A percentile compares a stretch with the other conserved stretches of the same genome.
Evolutionary conservation across 2,329 filamentous ascomycete genomes (phyloP).

Genomic region (Graphilbum sp.): DNA sequence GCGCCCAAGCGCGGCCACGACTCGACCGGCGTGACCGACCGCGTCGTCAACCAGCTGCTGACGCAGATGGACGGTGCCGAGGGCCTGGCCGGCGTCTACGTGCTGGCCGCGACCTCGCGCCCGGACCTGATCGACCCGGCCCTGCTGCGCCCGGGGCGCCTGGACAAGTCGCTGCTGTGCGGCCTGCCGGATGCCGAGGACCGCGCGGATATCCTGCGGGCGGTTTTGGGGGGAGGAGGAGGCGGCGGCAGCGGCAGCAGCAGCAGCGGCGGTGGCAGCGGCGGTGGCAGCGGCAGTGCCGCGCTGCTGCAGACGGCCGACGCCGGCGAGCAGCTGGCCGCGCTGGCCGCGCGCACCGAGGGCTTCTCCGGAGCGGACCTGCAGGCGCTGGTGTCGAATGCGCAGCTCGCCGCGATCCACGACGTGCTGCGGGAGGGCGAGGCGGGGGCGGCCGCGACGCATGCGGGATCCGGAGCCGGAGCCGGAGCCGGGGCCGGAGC

Average conservation of each 20-base stretch:
- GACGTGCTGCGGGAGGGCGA: conserved; percentile 44
- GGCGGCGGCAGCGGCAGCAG: no score
- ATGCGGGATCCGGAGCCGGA: no score
- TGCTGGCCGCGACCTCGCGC: conserved; percentile 81
- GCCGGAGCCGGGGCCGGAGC: no score
- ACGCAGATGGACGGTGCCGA: conserved; percentile 99
- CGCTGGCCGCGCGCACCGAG: conserved; percentile 64
- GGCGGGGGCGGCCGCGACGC: no score
- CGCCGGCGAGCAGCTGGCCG: conserved; percentile 30
- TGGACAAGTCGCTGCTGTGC: conserved; percentile 88
- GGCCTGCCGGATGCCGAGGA: conserved; percentile 72
- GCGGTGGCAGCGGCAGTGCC: neutral
- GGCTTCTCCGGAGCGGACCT: conserved; percentile 91
- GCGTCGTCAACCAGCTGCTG: conserved; percentile 93
- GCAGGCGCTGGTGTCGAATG: conserved; percentile 89
- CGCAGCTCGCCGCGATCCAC: conserved; percentile 92
- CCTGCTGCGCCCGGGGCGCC: conserved; percentile 70
- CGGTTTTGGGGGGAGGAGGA: conserved; percentile 30
- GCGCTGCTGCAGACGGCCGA: neutral
- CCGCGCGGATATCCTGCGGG: conserved; percentile 71
- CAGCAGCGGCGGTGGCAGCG: conserved; percentile 23
- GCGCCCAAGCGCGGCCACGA: conserved; percentile 95
- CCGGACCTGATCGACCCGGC: conserved; percentile 95
- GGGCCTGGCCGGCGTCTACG: conserved; percentile 86
- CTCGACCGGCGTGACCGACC: conserved; percentile 93